Evolutionary conservation across 2,329 filamentous ascomycete genomes (phyloP).

Genomic region (Pyricularia sp.): DNA sequence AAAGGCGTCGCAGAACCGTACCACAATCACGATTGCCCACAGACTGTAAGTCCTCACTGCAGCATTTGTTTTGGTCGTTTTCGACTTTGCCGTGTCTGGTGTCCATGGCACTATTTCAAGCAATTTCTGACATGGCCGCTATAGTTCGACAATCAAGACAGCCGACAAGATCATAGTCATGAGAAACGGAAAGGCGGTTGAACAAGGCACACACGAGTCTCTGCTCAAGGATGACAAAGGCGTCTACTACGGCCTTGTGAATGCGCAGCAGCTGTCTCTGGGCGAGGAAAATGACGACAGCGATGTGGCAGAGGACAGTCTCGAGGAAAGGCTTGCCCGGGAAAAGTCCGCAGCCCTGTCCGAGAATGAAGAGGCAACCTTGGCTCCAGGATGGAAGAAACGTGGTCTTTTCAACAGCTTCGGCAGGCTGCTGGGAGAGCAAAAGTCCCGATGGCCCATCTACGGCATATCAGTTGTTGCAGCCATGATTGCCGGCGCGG

Average conservation of each 20-base stretch:
- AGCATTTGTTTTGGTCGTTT: neutral
- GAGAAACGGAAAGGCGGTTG: slow-evolving; percentile 59
- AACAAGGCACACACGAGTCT: slow-evolving; percentile 67
- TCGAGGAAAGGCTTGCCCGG: slow-evolving; percentile 27
- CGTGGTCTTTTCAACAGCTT: slow-evolving; percentile 41
- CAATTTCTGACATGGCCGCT: neutral
- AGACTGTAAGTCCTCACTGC: slow-evolving; percentile 17
- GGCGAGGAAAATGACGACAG: slow-evolving; percentile 33
- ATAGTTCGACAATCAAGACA: slow-evolving; percentile 57
- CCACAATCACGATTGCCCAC: slow-evolving; percentile 75
- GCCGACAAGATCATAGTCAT: slow-evolving; percentile 74
- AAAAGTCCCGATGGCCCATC: slow-evolving; percentile 38
- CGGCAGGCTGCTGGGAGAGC: slow-evolving; percentile 46
- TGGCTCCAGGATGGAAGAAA: slow-evolving; percentile 20
- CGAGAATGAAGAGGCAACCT: slow-evolving; percentile 14
- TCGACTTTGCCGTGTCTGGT: neutral
- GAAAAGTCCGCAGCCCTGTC: slow-evolving; percentile 36
- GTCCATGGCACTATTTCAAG: neutral
- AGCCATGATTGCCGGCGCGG: slow-evolving; percentile 31
- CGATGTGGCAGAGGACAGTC: slow-evolving; percentile 28
- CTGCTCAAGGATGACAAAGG: slow-evolving; percentile 51
- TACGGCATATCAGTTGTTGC: slow-evolving; percentile 41
- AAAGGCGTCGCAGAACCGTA: slow-evolving; percentile 54
- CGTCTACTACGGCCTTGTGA: slow-evolving; percentile 59
- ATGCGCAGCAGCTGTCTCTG: slow-evolving; percentile 49